These are phyloP conservation scores for Cucumis hystrix DNA, from an alignment of 306 rosid genomes.

Conservation along the genomic window DNA sequence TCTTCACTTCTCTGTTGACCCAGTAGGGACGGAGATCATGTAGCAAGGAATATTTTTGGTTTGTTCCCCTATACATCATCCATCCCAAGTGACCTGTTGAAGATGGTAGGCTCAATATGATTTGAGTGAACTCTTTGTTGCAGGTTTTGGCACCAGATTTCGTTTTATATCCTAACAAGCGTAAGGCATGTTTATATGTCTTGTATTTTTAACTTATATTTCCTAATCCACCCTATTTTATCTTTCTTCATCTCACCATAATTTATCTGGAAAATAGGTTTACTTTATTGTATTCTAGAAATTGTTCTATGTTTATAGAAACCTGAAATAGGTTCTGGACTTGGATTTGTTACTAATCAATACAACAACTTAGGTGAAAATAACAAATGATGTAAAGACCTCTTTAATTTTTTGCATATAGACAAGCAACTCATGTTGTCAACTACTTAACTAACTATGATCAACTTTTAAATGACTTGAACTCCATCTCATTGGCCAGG, in stretches of 20 bases:
- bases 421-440: neutral
- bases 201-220: neutral
- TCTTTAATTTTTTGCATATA: neutral
- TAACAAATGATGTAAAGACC: neutral
- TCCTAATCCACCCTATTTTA: neutral
- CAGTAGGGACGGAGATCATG: constrained; percentile 87
- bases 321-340: neutral
- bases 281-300: neutral
- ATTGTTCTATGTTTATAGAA: neutral
- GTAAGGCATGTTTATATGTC: neutral
- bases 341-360: neutral
- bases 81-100: neutral
- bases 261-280: neutral
- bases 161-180: neutral
- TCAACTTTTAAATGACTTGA: neutral
- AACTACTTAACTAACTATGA: neutral
- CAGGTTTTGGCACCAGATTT: neutral
- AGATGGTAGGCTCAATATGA: neutral
- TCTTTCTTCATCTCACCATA: neutral
- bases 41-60: constrained; percentile 33
- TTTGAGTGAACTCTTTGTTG: neutral
- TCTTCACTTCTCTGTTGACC: constrained; percentile 66
- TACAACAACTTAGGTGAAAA: neutral
- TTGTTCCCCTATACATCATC: constrained; percentile 13
- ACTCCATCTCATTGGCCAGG: neutral